Conservation (phyloP, 257 asterid genomes). For the Solanum etuberosum region DNA sequence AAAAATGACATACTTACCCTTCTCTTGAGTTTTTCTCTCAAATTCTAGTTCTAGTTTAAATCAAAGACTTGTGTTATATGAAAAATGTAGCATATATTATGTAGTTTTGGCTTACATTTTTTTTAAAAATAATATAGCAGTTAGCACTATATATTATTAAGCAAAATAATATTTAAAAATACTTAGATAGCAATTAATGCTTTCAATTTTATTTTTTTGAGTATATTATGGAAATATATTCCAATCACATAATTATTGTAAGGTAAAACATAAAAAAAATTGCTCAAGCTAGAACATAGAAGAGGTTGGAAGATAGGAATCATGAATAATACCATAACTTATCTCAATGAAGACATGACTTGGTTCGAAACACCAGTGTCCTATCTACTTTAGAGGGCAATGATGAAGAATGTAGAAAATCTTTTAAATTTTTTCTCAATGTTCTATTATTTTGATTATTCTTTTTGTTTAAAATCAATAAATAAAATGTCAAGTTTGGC, state of each 20-base stretch:
- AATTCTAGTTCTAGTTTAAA: not conserved
- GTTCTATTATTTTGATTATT: not conserved
- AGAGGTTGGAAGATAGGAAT: not conserved
- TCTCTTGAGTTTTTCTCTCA: not conserved
- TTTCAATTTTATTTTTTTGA: not conserved
- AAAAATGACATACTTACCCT: not conserved
- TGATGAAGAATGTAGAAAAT: not conserved
- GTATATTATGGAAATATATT: not conserved
- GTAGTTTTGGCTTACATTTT: not conserved
- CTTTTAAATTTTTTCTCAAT: not conserved
- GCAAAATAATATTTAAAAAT: not conserved
- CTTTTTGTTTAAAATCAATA: not conserved
- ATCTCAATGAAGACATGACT: not conserved
- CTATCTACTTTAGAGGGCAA: not conserved
- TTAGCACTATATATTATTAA: not conserved
- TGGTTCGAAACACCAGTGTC: not conserved
- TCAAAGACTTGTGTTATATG: not conserved
- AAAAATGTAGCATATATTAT: not conserved
- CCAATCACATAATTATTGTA: not conserved
- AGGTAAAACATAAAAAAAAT: not conserved
- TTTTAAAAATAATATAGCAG: not conserved
- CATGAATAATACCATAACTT: not conserved
- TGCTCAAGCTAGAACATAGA: not conserved
- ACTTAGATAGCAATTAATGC: not conserved
- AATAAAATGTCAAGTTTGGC: not conserved